Conservation (phyloP, 768 basidiomycete genomes). For the Xerocomellus amylosporus region DNA sequence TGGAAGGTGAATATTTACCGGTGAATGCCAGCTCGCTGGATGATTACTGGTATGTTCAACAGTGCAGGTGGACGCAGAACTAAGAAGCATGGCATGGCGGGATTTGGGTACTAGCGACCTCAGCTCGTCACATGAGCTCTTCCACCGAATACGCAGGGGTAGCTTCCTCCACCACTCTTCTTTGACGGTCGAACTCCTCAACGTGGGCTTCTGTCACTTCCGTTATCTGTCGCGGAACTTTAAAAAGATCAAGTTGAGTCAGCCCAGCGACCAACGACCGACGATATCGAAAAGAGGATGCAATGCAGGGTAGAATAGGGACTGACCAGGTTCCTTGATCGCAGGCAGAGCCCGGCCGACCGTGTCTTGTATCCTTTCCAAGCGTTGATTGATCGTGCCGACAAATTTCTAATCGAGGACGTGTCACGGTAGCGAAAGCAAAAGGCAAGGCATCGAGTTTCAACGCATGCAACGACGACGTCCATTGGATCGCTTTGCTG, state of each 20-base stretch:
- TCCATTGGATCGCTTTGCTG: background rate
- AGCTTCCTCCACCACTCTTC: background rate
- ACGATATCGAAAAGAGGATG: background rate
- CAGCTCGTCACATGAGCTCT: slow-evolving; percentile 11
- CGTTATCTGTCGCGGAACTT: slow-evolving; percentile 12
- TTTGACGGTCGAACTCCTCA: slow-evolving; percentile 8
- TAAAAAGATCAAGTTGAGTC: background rate
- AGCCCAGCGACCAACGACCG: background rate
- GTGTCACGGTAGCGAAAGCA: background rate
- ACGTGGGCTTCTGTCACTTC: slow-evolving; percentile 13
- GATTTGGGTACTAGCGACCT: no score
- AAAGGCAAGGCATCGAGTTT: background rate
- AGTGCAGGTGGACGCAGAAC: background rate
- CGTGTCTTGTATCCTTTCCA: slow-evolving; percentile 13
- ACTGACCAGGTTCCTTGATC: slow-evolving; percentile 10
- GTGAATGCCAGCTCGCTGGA: background rate
- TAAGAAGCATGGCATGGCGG: background rate
- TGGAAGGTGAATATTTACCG: background rate
- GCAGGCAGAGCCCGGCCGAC: slow-evolving; percentile 12
- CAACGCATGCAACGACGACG: background rate
- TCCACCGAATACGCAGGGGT: slow-evolving; percentile 9
- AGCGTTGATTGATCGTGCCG: slow-evolving; percentile 10
- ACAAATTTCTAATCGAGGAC: slow-evolving; percentile 6
- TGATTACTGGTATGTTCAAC: background rate
- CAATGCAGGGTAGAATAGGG: background rate